These are phyloP conservation scores for Ochromonas danica DNA, from an alignment of 108 stramenopile genomes.

Conservation along the genomic window DNA sequence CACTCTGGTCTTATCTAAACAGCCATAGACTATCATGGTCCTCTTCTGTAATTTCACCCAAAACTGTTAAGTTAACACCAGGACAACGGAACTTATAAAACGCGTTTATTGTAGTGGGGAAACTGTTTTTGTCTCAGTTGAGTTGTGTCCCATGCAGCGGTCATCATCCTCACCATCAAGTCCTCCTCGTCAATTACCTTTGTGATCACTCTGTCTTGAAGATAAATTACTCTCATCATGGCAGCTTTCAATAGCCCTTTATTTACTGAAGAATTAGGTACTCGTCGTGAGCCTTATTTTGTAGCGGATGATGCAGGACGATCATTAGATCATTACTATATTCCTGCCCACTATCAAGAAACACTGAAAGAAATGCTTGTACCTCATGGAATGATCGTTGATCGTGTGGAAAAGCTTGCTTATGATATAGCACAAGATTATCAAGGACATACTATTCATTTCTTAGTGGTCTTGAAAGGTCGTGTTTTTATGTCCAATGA, in stretches of 20 bases:
- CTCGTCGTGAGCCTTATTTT: not conserved
- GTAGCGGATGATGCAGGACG: not conserved
- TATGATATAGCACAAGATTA: conserved; percentile 49
- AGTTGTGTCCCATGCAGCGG: too few relatives aligned
- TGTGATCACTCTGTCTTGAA: too few relatives aligned
- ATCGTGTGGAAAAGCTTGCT: conserved; percentile 54
- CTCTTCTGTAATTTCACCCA: too few relatives aligned
- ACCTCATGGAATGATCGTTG: conserved; percentile 47
- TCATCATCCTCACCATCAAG: too few relatives aligned
- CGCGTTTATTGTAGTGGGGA: too few relatives aligned
- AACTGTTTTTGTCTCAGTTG: too few relatives aligned
- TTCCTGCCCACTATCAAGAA: conserved; percentile 48
- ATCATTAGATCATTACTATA: not conserved
- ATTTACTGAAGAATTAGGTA: not conserved
- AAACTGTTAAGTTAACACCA: too few relatives aligned
- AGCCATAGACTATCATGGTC: too few relatives aligned
- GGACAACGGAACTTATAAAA: too few relatives aligned
- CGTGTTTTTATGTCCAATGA: not conserved
- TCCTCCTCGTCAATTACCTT: too few relatives aligned
- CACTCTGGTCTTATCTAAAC: conserved; percentile 96
- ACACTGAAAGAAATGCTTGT: conserved; percentile 44
- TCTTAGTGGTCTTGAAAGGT: conserved; percentile 58
- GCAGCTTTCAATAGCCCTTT: not conserved
- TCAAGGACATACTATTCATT: conserved; percentile 42
- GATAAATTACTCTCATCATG: too few relatives aligned